Evolutionary conservation across 139 green algal genomes (phyloP), one percentile per base, ranked within the genome.

Genomic region (Tetradesmus lagerheimii): DNA sequence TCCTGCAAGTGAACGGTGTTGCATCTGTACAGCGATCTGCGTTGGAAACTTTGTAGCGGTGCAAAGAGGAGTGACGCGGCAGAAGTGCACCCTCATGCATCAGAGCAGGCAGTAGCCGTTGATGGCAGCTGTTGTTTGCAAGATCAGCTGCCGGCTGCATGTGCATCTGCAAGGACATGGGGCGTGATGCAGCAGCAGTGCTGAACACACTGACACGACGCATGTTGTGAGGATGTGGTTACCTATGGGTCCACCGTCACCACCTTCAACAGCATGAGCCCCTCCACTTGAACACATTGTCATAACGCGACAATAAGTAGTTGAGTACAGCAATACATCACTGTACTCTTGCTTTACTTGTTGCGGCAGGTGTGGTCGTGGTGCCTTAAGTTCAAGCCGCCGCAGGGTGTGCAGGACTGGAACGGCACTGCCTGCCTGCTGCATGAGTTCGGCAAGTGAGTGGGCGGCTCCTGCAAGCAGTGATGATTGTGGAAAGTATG

Each of bases 361-460:
- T 37, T 57, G 34, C 57, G 5, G 34, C 86, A 90, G 86, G 87
- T 91, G 4, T 91, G 87, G 87, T 88, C 87, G 34, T 91, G 87
- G 87, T 91, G 87, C 79, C 86, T 14, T 18, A 91, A 91, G 38
- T 91, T 91, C 41, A 41, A 87, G 62, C 57, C 78, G 23, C 87
- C 87, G 23, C 38, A 25, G 14, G 87, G 79, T 23, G 87, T 71
- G 23, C 43, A 47, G 16, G 31, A 82, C 57, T 91, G 87, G 87
- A 64, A 82, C 27, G 87, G 87, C 3, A 91, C 87, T 1, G 37
- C 78, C 4, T 91, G 87, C 45, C n/a, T 83, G 79, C 57, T 87
- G 71, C 87, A 91, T 43, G 78, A 91, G 37, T 87, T 91, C 53
- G 87, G 87, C 35, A 88, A 80, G 83, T 88, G 29, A 80, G 83